Percentiles rank a stretch among this genome's conserved stretches.
Evolutionary conservation across 345 rosid species (phyloP).

Genomic region (Tarenaya hassleriana): DNA sequence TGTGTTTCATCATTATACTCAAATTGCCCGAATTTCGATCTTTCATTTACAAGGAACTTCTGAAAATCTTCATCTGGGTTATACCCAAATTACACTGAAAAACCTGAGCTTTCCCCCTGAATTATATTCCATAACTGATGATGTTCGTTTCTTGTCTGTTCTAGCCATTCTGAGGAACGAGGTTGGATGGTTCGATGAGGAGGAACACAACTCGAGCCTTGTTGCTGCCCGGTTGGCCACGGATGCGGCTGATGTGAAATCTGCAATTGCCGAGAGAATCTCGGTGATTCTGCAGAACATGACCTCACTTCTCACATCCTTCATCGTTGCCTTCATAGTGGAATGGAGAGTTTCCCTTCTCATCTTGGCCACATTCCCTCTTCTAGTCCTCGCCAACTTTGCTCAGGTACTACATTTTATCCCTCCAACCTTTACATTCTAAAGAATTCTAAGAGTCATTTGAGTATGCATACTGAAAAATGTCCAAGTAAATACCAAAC

Average conservation of each 20-base stretch:
- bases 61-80: neutral
- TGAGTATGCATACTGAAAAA: neutral
- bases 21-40: neutral
- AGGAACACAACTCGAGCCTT: conserved; percentile 95
- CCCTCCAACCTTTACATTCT: neutral
- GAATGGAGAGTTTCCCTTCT: conserved; percentile 99
- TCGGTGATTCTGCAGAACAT: conserved; percentile 96
- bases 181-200: conserved; percentile 99
- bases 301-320: conserved; percentile 97
- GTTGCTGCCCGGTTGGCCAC: conserved; percentile 81
- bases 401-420: conserved; percentile 67
- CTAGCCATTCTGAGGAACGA: conserved; percentile 92
- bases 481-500: neutral
- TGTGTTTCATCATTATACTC: neutral
- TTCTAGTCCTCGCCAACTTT: conserved; percentile 95
- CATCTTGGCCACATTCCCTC: conserved; percentile 90
- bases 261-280: conserved; percentile 95
- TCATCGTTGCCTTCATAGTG: conserved; percentile 92
- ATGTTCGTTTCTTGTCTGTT: conserved; percentile 14
- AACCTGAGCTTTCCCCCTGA: conserved; percentile 65
- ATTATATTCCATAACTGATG: conserved; percentile 8
- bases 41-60: neutral
- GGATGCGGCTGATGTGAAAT: conserved; percentile 93
- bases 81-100: conserved; percentile 34
- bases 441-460: neutral